Conservation (phyloP, 805 yeast genomes). For the Candida chilensis region DNA sequence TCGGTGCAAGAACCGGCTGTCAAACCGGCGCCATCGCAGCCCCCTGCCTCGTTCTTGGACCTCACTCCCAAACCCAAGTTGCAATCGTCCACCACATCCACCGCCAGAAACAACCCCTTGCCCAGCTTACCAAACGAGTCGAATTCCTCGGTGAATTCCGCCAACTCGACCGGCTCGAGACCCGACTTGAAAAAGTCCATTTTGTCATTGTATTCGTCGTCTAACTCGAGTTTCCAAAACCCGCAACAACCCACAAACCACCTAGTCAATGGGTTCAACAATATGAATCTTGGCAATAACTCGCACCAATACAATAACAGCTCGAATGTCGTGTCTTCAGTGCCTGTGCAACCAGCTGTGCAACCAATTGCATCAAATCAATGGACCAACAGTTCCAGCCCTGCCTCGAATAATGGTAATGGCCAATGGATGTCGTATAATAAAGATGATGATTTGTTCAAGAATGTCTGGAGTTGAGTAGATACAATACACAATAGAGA, state of each 20-base stretch:
- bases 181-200: constrained; percentile 91
- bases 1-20: too few species aligned
- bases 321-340: too few species aligned
- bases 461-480: constrained; percentile 60
- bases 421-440: constrained; percentile 6
- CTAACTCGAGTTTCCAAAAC: constrained; percentile 18
- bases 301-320: too few species aligned
- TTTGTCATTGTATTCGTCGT: constrained; percentile 75
- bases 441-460: constrained; percentile 57
- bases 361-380: too few species aligned
- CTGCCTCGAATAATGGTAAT: background rate
- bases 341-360: too few species aligned
- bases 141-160: background rate
- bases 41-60: too few species aligned
- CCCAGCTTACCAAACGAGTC: constrained; percentile 2
- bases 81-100: constrained; percentile 2
- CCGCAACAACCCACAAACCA: too few species aligned
- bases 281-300: too few species aligned
- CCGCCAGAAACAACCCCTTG: background rate
- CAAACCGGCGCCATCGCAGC: too few species aligned
- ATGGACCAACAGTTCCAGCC: too few species aligned
- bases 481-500: too few species aligned
- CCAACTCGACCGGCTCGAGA: constrained; percentile 23
- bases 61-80: constrained; percentile 1
- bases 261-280: too few species aligned